Percentiles rank a stretch among this genome's conserved stretches.
Evolutionary conservation across 2,329 filamentous ascomycete genomes (phyloP).

Genomic region (Alternaria postmessia): DNA sequence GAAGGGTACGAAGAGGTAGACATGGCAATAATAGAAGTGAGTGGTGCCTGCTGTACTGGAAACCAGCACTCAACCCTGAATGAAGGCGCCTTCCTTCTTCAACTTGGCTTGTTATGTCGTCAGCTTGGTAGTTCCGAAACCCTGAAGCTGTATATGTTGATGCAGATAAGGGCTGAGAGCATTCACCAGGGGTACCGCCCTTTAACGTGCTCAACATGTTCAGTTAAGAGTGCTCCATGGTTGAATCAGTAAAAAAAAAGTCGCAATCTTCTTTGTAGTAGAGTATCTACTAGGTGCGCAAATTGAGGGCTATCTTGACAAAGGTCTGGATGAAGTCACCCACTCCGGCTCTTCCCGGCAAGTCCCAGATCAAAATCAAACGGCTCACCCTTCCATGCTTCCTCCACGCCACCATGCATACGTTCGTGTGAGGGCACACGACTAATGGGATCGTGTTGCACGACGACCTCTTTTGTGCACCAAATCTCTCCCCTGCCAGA

Average conservation of each 20-base stretch:
- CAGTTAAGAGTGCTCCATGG: too few species aligned
- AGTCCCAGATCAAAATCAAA: conserved; percentile 1
- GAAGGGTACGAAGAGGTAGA: too few species aligned
- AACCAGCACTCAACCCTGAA: background rate
- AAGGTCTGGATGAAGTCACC: too few species aligned
- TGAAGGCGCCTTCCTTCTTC: conserved; percentile 1
- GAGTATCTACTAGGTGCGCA: too few species aligned
- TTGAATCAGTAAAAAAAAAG: too few species aligned
- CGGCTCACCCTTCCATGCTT: conserved; percentile 12
- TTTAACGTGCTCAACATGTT: too few species aligned
- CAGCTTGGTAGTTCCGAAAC: too few species aligned
- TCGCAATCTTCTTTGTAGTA: too few species aligned
- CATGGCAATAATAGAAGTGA: background rate
- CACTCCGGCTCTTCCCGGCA: background rate
- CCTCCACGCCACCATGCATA: conserved; percentile 2
- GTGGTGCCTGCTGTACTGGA: background rate
- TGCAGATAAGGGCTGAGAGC: too few species aligned
- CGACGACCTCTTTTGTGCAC: conserved; percentile 22
- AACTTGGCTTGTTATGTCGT: background rate
- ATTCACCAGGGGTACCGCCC: too few species aligned
- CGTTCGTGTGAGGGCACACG: conserved; percentile 13
- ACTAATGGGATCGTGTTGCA: conserved; percentile 17
- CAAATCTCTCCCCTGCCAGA: conserved; percentile 16
- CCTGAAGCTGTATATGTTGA: too few species aligned
- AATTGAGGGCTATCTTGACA: too few species aligned